A percentile compares a stretch with the other conserved stretches of the same genome.
These are phyloP conservation scores for Trypanosoma lewisi DNA, from an alignment of 208 protist species.

Conservation along the genomic window DNA sequence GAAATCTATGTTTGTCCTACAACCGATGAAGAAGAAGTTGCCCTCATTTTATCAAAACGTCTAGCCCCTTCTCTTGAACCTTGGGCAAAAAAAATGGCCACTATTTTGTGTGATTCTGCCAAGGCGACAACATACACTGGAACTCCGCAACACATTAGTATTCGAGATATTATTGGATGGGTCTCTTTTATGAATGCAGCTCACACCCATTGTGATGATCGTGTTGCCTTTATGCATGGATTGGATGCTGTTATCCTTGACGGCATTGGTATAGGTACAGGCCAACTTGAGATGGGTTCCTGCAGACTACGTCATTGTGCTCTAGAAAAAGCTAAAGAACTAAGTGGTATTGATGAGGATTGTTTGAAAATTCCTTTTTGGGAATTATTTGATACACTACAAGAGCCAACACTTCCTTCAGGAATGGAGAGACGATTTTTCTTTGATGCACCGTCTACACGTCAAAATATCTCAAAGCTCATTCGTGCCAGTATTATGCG, in stretches of 20 bases:
- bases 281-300: conserved; percentile 31
- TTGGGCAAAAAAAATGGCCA: conserved; percentile 79
- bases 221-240: conserved; percentile 93
- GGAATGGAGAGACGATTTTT: conserved; percentile 81
- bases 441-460: conserved; percentile 96
- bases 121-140: conserved; percentile 37
- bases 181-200: conserved; percentile 94
- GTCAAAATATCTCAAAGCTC: conserved; percentile 96
- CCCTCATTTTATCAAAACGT: conserved; percentile 87
- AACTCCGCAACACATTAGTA: conserved; percentile 78
- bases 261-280: conserved; percentile 90
- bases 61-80: conserved; percentile 41
- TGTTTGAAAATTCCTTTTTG: conserved; percentile 59
- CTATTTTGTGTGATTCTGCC: conserved; percentile 64
- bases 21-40: conserved; percentile 90
- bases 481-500: conserved; percentile 89
- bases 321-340: conserved; percentile 30
- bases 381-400: conserved; percentile 72
- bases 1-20: conserved; percentile 98
- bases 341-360: conserved; percentile 33
- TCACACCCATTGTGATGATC: conserved; percentile 49
- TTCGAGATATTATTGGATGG: conserved; percentile 97
- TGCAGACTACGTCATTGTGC: conserved; percentile 19
- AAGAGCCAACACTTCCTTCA: conserved; percentile 65
- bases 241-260: conserved; percentile 96